These are phyloP conservation scores for Teunomyces panamensis DNA, from an alignment of 805 yeast species.

Conservation along the genomic window DNA sequence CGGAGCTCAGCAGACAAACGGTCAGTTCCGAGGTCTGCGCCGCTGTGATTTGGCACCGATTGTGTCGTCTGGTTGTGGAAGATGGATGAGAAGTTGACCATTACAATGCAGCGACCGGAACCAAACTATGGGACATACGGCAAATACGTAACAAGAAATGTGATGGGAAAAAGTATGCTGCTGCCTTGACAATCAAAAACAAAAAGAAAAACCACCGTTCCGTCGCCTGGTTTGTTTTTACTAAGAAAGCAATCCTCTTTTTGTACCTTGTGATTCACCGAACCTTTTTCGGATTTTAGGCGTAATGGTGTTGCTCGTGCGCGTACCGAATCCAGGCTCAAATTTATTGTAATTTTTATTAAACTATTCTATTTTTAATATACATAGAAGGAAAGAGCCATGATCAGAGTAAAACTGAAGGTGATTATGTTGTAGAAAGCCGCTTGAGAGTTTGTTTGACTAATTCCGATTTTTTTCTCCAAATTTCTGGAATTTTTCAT, in stretches of 20 bases:
- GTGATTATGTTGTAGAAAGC: no score
- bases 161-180: neutral
- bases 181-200: neutral
- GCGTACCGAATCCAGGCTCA: neutral
- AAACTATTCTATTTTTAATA: neutral
- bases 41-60: neutral
- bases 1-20: neutral
- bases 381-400: neutral
- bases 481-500: neutral
- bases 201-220: neutral
- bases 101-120: neutral
- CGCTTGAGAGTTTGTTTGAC: neutral
- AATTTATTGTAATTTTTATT: neutral
- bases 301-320: slow-evolving; percentile 1
- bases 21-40: neutral
- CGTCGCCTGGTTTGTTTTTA: neutral
- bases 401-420: neutral
- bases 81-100: slow-evolving; percentile 1
- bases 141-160: neutral
- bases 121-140: neutral
- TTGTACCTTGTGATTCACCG: neutral
- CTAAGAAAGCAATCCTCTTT: neutral
- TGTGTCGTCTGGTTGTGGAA: slow-evolving; percentile 2
- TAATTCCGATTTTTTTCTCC: neutral
- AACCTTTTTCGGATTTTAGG: neutral